These are phyloP conservation scores for Anaeramoeba ignava DNA, from an alignment of 78 protist species.

Conservation along the genomic window DNA sequence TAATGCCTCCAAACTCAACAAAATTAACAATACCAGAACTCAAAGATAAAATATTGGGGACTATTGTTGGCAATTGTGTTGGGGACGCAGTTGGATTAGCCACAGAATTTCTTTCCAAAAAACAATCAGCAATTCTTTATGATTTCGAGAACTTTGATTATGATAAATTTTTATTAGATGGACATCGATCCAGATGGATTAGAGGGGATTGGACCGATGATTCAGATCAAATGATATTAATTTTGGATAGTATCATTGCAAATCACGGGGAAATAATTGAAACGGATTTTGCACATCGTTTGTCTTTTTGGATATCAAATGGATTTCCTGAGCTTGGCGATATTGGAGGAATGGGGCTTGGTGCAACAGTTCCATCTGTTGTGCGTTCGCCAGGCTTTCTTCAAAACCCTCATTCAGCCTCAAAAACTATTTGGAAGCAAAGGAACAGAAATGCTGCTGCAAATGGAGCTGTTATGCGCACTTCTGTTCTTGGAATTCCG, in stretches of 20 bases:
- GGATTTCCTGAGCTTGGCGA: constrained; percentile 1
- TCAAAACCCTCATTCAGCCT: neutral
- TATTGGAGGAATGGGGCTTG: neutral
- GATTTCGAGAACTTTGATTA: neutral
- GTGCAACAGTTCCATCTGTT: neutral
- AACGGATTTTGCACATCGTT: neutral
- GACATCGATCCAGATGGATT: neutral
- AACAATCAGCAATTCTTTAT: neutral
- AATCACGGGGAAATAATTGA: neutral
- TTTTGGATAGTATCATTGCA: neutral
- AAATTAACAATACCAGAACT: neutral
- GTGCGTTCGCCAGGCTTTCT: neutral
- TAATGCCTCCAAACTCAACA: neutral
- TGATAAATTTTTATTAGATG: neutral
- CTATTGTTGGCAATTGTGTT: neutral
- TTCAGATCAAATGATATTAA: neutral
- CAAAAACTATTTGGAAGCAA: neutral
- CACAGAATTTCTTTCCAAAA: neutral
- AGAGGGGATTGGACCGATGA: constrained; percentile 7
- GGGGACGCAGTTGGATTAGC: neutral
- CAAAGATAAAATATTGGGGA: neutral
- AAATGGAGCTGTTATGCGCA: neutral
- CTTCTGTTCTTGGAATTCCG: too few species aligned
- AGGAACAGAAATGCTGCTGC: neutral
- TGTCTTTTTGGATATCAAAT: neutral